phyloP scores from a whole-genome alignment of 31 red algal genomes.

The Asparagopsis taxiformis region DNA sequence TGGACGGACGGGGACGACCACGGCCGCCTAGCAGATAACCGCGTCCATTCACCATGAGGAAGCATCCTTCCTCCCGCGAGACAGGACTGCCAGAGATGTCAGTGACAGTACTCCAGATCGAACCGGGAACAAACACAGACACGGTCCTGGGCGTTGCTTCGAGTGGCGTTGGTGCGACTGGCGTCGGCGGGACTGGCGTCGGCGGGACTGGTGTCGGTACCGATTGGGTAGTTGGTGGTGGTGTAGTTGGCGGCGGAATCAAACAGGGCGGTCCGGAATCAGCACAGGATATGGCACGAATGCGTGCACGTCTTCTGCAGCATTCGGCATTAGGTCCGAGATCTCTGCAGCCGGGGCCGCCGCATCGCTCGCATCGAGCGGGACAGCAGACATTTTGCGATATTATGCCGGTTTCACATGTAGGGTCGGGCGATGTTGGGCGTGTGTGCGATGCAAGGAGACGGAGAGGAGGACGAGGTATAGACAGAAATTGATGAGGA shows the following conservation, averaged over 20 bases:
- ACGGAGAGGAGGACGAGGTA: too few species aligned
- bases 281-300: conserved; percentile 1
- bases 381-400: conserved; percentile 21
- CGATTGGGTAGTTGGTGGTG: too few species aligned
- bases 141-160: neutral
- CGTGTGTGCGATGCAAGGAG: too few species aligned
- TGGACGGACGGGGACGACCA: conserved; percentile 27
- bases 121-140: neutral
- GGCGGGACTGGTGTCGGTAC: too few species aligned
- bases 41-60: conserved; percentile 39
- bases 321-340: conserved; percentile 3
- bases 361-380: conserved; percentile 12
- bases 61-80: conserved; percentile 50
- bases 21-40: conserved; percentile 65
- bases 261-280: conserved; percentile 6
- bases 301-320: conserved; percentile 4
- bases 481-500: too few species aligned
- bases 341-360: conserved; percentile 11
- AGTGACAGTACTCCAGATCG: conserved; percentile 1
- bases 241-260: too few species aligned
- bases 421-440: conserved; percentile 26
- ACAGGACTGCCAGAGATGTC: neutral
- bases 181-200: too few species aligned
- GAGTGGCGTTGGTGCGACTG: neutral
- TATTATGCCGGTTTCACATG: conserved; percentile 15